phyloP scores from a whole-genome alignment of 2,329 filamentous ascomycete genomes.

The Sarocladium strictum region DNA sequence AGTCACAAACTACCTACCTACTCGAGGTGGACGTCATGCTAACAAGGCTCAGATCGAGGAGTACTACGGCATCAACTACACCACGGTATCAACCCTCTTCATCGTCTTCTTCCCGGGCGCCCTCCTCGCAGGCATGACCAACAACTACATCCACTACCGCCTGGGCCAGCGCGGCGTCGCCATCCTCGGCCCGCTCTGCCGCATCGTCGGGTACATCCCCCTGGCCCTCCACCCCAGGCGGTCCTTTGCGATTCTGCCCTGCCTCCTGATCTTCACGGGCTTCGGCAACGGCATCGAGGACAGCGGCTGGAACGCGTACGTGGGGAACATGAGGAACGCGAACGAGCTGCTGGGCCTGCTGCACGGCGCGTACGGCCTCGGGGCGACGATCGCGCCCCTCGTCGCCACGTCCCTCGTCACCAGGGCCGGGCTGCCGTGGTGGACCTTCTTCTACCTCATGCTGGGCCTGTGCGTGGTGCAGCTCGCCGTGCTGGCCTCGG shows the following conservation, averaged over 20 bases:
- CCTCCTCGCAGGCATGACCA: slow-evolving; percentile 54
- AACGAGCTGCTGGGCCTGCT: slow-evolving; percentile 71
- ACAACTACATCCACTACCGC: slow-evolving; percentile 57
- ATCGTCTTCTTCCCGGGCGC: slow-evolving; percentile 63
- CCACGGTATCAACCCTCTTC: slow-evolving; percentile 60
- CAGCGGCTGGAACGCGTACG: slow-evolving; percentile 52
- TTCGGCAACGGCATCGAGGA: slow-evolving; percentile 67
- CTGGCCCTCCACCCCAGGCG: slow-evolving; percentile 58
- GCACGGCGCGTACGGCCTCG: slow-evolving; percentile 66
- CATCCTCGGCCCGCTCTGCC: slow-evolving; percentile 54
- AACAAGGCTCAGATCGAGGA: slow-evolving; percentile 41
- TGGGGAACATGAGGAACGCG: slow-evolving; percentile 61
- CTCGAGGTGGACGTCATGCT: too few relatives aligned
- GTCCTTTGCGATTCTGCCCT: slow-evolving; percentile 28
- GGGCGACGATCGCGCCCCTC: slow-evolving; percentile 63
- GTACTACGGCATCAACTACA: slow-evolving; percentile 57
- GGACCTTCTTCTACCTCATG: slow-evolving; percentile 72
- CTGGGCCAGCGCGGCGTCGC: slow-evolving; percentile 69
- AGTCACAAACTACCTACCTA: background rate
- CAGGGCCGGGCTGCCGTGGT: slow-evolving; percentile 58
- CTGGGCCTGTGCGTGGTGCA: slow-evolving; percentile 53
- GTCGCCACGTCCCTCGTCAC: slow-evolving; percentile 70
- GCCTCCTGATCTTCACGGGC: slow-evolving; percentile 40
- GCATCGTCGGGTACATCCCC: slow-evolving; percentile 59
- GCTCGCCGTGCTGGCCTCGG: slow-evolving; percentile 39